phyloP scores from a whole-genome alignment of 2,329 filamentous ascomycete genomes.

The Talaromyces amestolkiae region DNA sequence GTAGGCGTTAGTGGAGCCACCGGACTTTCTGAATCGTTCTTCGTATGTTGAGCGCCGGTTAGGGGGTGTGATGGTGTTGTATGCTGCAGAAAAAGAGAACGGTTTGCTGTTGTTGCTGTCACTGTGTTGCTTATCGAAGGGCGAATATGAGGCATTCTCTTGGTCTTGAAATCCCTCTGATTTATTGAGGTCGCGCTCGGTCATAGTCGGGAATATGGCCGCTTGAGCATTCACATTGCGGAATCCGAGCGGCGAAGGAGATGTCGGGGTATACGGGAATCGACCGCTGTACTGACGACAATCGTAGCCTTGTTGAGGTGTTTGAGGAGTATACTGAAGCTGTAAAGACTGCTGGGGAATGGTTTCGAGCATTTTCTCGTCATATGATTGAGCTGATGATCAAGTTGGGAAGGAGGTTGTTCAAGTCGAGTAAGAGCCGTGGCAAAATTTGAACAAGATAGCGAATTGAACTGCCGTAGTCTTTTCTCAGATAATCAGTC shows the following conservation, averaged over 20 bases:
- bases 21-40: conserved; percentile 37
- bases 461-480: not conserved
- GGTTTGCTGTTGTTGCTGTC: not conserved
- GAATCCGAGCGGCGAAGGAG: conserved; percentile 18
- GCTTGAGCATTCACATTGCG: conserved; percentile 21
- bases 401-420: not conserved
- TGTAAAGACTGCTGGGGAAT: conserved; percentile 16
- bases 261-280: conserved; percentile 9
- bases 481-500: not conserved
- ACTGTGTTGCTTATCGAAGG: not conserved
- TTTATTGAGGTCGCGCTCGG: not conserved
- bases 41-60: conserved; percentile 29
- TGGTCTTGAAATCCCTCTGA: not conserved
- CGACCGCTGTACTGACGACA: not conserved
- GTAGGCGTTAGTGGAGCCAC: conserved; percentile 31
- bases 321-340: not conserved
- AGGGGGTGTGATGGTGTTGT: conserved; percentile 5
- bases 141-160: not conserved
- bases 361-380: conserved; percentile 17
- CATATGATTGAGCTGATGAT: not conserved
- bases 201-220: conserved; percentile 19
- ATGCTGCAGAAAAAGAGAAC: conserved; percentile 8
- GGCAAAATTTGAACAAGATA: not conserved
- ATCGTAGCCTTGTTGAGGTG: not conserved
- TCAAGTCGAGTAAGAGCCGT: not conserved